Conservation (phyloP, 2,329 filamentous ascomycete genomes). For the Xylariaceae sp. region DNA sequence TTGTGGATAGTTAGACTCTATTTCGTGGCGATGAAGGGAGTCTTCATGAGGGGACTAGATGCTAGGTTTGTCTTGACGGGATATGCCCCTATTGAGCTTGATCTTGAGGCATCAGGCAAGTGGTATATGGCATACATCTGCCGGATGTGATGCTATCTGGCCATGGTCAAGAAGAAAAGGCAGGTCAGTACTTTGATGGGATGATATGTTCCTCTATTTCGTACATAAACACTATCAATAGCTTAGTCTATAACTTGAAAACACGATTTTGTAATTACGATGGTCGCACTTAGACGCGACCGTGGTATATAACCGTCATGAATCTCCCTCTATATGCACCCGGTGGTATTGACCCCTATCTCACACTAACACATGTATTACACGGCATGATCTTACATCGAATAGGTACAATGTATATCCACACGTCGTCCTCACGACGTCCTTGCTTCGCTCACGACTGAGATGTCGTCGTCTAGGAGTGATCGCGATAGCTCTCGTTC, state of each 20-base stretch:
- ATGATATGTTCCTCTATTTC: neutral
- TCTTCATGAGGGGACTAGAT: too few species aligned
- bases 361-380: neutral
- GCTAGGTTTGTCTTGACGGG: too few species aligned
- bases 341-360: neutral
- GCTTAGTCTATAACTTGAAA: neutral
- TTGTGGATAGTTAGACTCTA: too few species aligned
- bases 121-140: too few species aligned
- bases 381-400: slow-evolving; percentile 1
- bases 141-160: too few species aligned
- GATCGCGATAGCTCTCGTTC: slow-evolving; percentile 27
- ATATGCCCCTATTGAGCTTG: too few species aligned
- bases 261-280: neutral
- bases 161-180: too few species aligned
- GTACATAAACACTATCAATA: neutral
- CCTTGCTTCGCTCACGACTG: slow-evolving; percentile 26
- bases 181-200: too few species aligned
- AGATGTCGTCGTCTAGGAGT: slow-evolving; percentile 28
- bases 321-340: neutral
- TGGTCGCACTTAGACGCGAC: neutral
- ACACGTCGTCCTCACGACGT: neutral
- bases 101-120: too few species aligned
- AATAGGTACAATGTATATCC: neutral
- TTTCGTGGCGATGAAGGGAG: too few species aligned
- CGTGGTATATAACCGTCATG: neutral